Evolutionary conservation across 2,329 filamentous ascomycete species (phyloP).

Genomic region (Sarocladiaceae sp.): DNA sequence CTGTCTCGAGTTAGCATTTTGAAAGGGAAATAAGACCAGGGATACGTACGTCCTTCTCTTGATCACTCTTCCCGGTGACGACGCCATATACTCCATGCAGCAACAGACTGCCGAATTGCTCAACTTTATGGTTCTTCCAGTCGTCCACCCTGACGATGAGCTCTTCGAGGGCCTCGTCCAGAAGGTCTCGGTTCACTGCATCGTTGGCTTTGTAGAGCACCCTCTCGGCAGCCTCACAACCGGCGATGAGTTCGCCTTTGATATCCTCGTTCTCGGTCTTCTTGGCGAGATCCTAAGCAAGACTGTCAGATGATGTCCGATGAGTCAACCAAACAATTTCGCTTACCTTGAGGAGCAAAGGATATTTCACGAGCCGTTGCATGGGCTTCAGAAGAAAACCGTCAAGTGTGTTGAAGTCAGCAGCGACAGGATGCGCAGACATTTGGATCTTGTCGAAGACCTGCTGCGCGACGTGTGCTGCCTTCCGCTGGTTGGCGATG

Average conservation of each 20-base stretch:
- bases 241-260: slow-evolving; percentile 67
- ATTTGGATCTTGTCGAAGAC: slow-evolving; percentile 83
- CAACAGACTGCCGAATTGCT: slow-evolving; percentile 85
- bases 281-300: slow-evolving; percentile 74
- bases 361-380: slow-evolving; percentile 92
- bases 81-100: slow-evolving; percentile 90
- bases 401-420: slow-evolving; percentile 81
- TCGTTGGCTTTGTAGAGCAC: slow-evolving; percentile 84
- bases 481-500: slow-evolving; percentile 92
- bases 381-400: slow-evolving; percentile 96
- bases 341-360: slow-evolving; percentile 74
- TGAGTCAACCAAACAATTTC: neutral
- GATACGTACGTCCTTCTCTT: slow-evolving; percentile 76
- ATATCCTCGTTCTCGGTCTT: slow-evolving; percentile 72
- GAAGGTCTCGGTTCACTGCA: slow-evolving; percentile 82
- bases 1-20: slow-evolving; percentile 39
- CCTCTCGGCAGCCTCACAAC: slow-evolving; percentile 76
- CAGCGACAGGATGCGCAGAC: slow-evolving; percentile 74
- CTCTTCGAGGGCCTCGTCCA: slow-evolving; percentile 79
- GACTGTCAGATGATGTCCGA: slow-evolving; percentile 8
- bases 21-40: neutral
- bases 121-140: slow-evolving; percentile 90
- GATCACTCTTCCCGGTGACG: slow-evolving; percentile 81
- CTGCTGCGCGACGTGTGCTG: slow-evolving; percentile 75
- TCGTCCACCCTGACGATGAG: slow-evolving; percentile 83